A percentile compares a stretch with the other conserved stretches of the same genome.
Evolutionary conservation across 2,329 filamentous ascomycete species (phyloP).

Genomic region (Fusarium anthophilum): DNA sequence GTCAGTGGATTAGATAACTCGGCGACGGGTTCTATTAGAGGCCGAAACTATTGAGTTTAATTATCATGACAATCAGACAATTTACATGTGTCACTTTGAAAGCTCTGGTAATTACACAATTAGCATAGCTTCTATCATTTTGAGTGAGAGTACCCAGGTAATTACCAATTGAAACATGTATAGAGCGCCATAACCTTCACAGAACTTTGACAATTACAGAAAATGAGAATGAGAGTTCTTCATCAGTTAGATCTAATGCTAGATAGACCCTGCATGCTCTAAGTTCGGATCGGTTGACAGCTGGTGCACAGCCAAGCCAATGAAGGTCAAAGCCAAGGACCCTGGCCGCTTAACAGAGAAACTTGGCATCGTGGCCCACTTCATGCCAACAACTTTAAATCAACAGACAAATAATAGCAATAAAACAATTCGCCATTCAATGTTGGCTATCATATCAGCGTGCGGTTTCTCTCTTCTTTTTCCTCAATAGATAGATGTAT

Average conservation of each 20-base stretch:
- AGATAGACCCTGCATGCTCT: neutral
- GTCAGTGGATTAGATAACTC: neutral
- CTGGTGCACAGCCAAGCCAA: neutral
- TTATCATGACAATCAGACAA: neutral
- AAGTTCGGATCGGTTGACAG: neutral
- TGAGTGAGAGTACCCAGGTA: neutral
- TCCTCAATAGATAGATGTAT: too few species aligned
- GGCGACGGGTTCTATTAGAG: neutral
- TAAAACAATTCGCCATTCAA: neutral
- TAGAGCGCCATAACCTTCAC: neutral
- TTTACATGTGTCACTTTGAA: neutral
- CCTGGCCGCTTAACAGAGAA: neutral
- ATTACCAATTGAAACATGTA: too few species aligned
- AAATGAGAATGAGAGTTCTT: neutral
- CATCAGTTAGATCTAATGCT: neutral
- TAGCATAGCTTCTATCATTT: neutral
- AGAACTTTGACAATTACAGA: neutral
- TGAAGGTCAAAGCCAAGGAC: neutral
- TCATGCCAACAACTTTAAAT: neutral
- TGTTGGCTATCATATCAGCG: fast-evolving
- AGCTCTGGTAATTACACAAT: neutral
- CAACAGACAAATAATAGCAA: neutral
- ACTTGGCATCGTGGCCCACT: neutral
- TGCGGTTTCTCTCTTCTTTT: fast-evolving
- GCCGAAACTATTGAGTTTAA: neutral